A percentile compares a stretch with the other conserved stretches of the same genome.
phyloP scores from a whole-genome alignment of 1,284 basidiomycete genomes.

The Ustilago curta region DNA sequence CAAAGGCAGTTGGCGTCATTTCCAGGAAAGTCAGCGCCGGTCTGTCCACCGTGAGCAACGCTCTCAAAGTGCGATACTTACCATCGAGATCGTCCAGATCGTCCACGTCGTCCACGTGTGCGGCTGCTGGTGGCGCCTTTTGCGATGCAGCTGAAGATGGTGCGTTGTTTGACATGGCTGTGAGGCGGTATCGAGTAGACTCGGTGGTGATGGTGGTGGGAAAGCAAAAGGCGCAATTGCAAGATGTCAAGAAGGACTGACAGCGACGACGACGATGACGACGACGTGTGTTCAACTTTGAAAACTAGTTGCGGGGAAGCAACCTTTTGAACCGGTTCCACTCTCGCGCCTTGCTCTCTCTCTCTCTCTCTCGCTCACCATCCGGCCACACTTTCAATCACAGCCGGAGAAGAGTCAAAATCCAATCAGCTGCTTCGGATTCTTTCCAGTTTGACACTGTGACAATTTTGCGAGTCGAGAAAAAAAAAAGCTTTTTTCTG shows the following conservation, averaged over 20 bases:
- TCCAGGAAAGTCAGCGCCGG: not conserved
- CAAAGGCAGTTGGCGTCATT: not conserved
- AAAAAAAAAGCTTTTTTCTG: no score
- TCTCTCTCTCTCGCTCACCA: not conserved
- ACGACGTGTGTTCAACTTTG: not conserved
- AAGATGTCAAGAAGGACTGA: not conserved
- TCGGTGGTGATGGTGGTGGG: slow-evolving; percentile 11
- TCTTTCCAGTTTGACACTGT: not conserved
- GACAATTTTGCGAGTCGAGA: no score
- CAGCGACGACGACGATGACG: not conserved
- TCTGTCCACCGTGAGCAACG: not conserved
- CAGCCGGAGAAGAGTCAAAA: slow-evolving; percentile 12
- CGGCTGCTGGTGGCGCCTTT: slow-evolving; percentile 23
- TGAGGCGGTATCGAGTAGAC: not conserved
- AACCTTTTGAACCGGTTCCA: not conserved
- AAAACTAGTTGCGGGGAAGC: not conserved
- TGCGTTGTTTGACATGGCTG: slow-evolving; percentile 20
- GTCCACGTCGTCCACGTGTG: slow-evolving; percentile 50
- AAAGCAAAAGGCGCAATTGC: not conserved
- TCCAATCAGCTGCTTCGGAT: slow-evolving; percentile 20
- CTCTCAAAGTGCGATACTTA: slow-evolving; percentile 19
- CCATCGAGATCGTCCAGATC: slow-evolving; percentile 68
- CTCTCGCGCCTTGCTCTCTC: no score
- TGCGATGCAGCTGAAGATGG: slow-evolving; percentile 14
- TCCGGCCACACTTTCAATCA: slow-evolving; percentile 39